Base-by-base conservation (phyloP, 176 grass and related monocot genomes). In the Aechmea fasciata region DNA sequence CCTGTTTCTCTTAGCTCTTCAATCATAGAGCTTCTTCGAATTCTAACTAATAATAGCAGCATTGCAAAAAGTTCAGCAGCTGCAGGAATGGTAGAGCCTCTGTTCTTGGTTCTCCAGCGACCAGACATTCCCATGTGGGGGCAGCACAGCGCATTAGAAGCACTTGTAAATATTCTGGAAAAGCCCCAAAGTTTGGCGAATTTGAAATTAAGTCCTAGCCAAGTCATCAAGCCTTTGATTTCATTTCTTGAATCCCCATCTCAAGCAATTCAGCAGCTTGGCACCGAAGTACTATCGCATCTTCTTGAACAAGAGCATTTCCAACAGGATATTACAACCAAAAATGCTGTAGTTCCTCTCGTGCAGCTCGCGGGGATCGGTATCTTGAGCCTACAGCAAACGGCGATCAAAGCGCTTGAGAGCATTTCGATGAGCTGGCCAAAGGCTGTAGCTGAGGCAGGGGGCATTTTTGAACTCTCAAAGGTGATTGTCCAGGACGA, bases 251-350 rank as follows among this genome's bases (percentile, higher is more conserved):
- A 97, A 48, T 97, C 93, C 63, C 93, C 93, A 5, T 92, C 89
- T 66, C 93, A 91, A 85, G 89, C 93, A 65, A 92, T 97, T 63
- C 93, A 97, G 83, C 93, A 97, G 79, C 86, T 97, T 76, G 89
- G 89, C 49, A 92, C 89, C 49, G 93, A 97, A 71, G 78, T 97
- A 71, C 63, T 97, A 11, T 89, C 85, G 20, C 86, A 92, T 84
- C 86, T 97, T 85, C 71, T 97, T 67, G 89, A 92, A 76, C 89
- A 97, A 52, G 93, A 97, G 65, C 93, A 97, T 90, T 90, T 97
- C 67, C 87, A 97, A 66, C 84, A 89, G 66, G 93, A 97, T 79
- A 90, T 92, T 57, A 92, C 86, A 66, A 97, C 93, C 47, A 78
- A 92, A 81, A 83, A 85, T 87, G 93, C 93, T 65, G 89, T 97